phyloP scores from a whole-genome alignment of 2,329 filamentous ascomycete genomes.

The Incumbomyces delicatus region DNA sequence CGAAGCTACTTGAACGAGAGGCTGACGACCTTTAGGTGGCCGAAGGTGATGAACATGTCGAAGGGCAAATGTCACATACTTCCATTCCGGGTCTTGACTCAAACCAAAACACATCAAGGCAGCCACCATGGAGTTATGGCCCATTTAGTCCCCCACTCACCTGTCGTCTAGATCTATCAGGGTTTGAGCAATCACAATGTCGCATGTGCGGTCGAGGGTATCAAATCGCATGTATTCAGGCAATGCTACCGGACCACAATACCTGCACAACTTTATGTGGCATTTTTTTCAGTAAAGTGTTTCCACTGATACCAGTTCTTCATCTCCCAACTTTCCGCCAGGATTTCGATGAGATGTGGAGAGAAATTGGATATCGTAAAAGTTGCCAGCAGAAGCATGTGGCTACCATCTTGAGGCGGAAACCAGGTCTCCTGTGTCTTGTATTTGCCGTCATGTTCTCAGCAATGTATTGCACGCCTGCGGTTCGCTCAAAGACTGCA shows the following conservation, averaged over 20 bases:
- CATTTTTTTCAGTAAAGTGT: constrained; percentile 15
- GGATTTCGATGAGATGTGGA: constrained; percentile 15
- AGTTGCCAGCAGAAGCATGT: constrained; percentile 10
- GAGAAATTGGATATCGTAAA: not conserved
- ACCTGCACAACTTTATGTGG: constrained; percentile 14
- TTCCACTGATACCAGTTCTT: constrained; percentile 14
- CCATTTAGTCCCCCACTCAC: constrained; percentile 11
- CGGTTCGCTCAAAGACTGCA: constrained; percentile 4
- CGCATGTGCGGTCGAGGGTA: constrained; percentile 14
- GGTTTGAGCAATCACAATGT: constrained; percentile 8
- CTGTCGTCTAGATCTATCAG: constrained; percentile 6
- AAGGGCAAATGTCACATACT: not conserved
- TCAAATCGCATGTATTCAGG: constrained; percentile 13
- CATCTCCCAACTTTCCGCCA: constrained; percentile 11
- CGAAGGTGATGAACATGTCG: not conserved
- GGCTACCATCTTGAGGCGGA: constrained; percentile 11
- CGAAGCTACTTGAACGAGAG: not conserved
- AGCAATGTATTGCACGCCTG: constrained; percentile 9
- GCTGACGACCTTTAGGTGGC: not conserved
- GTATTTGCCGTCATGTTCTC: constrained; percentile 14
- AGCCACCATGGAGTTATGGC: not conserved
- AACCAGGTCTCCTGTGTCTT: constrained; percentile 15
- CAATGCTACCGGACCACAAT: constrained; percentile 10
- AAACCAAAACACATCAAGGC: not conserved
- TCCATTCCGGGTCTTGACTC: not conserved